Percentiles rank a stretch among this genome's conserved stretches.
Evolutionary conservation across 257 asterid genomes (phyloP).

Genomic region (Jasminum sambac): DNA sequence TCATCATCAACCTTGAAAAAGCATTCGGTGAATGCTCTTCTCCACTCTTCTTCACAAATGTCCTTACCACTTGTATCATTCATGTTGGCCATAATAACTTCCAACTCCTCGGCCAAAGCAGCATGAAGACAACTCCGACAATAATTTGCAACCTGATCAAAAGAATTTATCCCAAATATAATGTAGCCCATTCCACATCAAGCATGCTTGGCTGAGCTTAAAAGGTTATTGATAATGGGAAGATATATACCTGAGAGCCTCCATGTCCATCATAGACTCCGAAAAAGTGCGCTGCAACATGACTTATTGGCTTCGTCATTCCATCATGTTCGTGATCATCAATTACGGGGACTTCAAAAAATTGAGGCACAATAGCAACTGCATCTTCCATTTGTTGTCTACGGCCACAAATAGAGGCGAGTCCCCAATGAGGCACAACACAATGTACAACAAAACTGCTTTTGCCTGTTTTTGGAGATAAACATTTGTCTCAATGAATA

Average conservation of each 20-base stretch:
- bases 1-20: slow-evolving; percentile 87
- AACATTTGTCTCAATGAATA: too few species aligned
- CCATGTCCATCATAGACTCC: slow-evolving; percentile 99
- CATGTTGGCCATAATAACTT: slow-evolving; percentile 41
- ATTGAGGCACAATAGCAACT: slow-evolving; percentile 60
- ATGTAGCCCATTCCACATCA: too few species aligned
- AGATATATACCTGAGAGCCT: slow-evolving; percentile 92
- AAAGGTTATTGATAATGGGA: too few species aligned
- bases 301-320: slow-evolving; percentile 47
- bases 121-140: slow-evolving; percentile 76
- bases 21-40: slow-evolving; percentile 59
- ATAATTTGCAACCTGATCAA: slow-evolving; percentile 94
- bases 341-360: slow-evolving; percentile 65
- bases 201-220: too few species aligned
- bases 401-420: slow-evolving; percentile 75
- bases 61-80: slow-evolving; percentile 30
- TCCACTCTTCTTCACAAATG: slow-evolving; percentile 65
- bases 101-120: too few species aligned
- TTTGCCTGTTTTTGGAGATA: too few species aligned
- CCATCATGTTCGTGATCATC: slow-evolving; percentile 61
- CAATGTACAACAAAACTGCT: too few species aligned
- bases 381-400: slow-evolving; percentile 98
- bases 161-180: too few species aligned
- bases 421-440: slow-evolving; percentile 86
- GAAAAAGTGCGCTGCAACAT: slow-evolving; percentile 82